Evolutionary conservation across 1,284 basidiomycete genomes (phyloP).

Genomic region (Papiliotrema flavescens): DNA sequence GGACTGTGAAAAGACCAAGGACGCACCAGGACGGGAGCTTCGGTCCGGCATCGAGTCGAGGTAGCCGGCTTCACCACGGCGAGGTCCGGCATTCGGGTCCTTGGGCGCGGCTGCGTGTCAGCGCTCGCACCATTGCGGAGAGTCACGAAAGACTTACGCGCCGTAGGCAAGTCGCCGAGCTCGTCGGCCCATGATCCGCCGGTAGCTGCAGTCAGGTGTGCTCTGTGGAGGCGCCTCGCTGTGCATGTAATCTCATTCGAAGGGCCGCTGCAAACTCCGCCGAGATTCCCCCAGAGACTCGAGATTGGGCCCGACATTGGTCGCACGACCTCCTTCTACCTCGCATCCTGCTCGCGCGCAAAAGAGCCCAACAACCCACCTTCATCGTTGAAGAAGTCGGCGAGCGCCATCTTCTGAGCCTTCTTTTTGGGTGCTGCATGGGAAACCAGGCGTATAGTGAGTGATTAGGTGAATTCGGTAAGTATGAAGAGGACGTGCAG

Average conservation of each 20-base stretch:
- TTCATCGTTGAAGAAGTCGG: conserved; percentile 80
- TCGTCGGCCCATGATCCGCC: conserved; percentile 95
- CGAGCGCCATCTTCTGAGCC: conserved; percentile 82
- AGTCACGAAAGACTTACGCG: conserved; percentile 62
- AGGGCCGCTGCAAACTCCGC: no score
- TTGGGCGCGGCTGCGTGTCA: conserved; percentile 51
- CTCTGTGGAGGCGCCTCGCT: no score
- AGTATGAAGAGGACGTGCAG: no score
- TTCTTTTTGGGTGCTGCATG: conserved; percentile 60
- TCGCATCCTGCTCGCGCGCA: no score
- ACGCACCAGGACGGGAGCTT: conserved; percentile 11
- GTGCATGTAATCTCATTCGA: no score
- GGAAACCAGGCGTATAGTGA: not conserved
- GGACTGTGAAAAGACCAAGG: conserved; percentile 3
- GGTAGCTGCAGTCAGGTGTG: conserved; percentile 53
- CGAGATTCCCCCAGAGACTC: no score
- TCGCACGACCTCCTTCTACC: no score
- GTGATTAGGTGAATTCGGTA: not conserved
- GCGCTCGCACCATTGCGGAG: conserved; percentile 49
- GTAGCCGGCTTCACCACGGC: conserved; percentile 47
- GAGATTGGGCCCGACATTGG: no score
- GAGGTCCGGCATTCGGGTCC: conserved; percentile 25
- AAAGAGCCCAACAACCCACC: no score
- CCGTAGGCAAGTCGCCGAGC: conserved; percentile 82
- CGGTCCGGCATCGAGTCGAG: conserved; percentile 50